phyloP scores from a whole-genome alignment of 495 filamentous ascomycete species.

The Aspergillus kassunensis region DNA sequence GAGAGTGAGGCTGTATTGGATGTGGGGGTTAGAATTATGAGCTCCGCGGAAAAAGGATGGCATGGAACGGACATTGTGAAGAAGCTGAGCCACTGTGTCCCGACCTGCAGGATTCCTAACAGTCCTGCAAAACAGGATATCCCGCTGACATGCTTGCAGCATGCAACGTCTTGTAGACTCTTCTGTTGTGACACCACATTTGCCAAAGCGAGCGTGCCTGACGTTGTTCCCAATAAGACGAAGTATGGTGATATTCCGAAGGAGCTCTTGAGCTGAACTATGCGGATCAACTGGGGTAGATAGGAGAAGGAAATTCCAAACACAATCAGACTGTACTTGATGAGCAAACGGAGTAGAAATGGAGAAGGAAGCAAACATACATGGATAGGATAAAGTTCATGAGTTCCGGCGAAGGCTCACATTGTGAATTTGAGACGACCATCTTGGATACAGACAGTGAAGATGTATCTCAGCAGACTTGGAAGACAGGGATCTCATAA shows the following conservation, averaged over 20 bases:
- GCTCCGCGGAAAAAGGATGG: neutral
- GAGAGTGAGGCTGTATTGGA: slow-evolving; percentile 61
- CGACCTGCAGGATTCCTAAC: slow-evolving; percentile 85
- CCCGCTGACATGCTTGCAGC: slow-evolving; percentile 74
- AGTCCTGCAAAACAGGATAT: slow-evolving; percentile 81
- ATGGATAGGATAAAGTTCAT: slow-evolving; percentile 61
- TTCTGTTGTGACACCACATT: slow-evolving; percentile 83
- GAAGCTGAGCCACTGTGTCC: slow-evolving; percentile 87
- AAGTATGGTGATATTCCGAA: slow-evolving; percentile 94
- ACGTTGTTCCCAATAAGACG: slow-evolving; percentile 85
- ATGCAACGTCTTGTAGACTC: slow-evolving; percentile 73
- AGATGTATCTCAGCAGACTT: neutral
- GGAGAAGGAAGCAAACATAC: slow-evolving; percentile 32
- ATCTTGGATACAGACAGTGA: slow-evolving; percentile 13
- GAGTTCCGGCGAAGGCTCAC: slow-evolving; percentile 43
- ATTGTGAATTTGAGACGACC: slow-evolving; percentile 28
- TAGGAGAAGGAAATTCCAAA: slow-evolving; percentile 91
- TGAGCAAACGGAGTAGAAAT: neutral
- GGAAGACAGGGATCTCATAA: neutral
- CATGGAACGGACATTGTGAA: slow-evolving; percentile 70
- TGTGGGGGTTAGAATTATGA: neutral
- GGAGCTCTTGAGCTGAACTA: slow-evolving; percentile 81
- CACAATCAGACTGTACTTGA: slow-evolving; percentile 64
- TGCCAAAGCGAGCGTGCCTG: slow-evolving; percentile 78
- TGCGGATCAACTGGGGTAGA: slow-evolving; percentile 89